Percentiles rank a stretch among this genome's conserved stretches.
Evolutionary conservation across 352 stramenopile species (phyloP).

Genomic region (Thalassiosira ordinaria): DNA sequence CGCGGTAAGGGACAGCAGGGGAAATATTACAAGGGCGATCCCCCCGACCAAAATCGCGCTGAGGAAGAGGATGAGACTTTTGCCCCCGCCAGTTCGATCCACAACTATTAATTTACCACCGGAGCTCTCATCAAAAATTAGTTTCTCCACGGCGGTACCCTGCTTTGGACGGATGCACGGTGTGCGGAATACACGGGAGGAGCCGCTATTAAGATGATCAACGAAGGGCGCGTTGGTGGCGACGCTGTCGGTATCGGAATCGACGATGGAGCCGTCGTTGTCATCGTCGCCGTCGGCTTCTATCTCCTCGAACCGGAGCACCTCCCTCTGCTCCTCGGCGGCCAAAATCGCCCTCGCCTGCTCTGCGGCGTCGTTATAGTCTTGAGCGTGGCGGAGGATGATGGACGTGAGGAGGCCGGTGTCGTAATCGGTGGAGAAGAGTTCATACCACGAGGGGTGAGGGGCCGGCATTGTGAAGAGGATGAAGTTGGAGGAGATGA

Average conservation of each 20-base stretch:
- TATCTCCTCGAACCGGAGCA: not conserved
- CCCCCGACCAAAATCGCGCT: not conserved
- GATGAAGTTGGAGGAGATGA: not conserved
- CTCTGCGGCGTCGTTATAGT: not conserved
- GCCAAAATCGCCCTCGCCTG: not conserved
- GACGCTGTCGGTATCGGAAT: not conserved
- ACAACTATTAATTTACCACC: not conserved
- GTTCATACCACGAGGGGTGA: not conserved
- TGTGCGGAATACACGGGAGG: not conserved
- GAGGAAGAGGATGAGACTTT: constrained; percentile 6
- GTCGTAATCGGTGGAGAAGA: not conserved
- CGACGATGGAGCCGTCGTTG: not conserved
- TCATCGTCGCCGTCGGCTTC: not conserved
- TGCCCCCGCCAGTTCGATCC: not conserved
- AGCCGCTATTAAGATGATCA: not conserved
- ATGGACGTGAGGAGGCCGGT: not conserved
- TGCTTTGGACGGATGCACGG: not conserved
- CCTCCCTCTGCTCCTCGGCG: not conserved
- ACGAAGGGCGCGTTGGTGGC: not conserved
- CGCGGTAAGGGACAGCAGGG: constrained; percentile 8
- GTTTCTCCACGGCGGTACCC: not conserved
- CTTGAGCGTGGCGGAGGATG: not conserved
- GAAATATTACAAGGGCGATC: constrained; percentile 1
- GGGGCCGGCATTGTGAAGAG: not conserved
- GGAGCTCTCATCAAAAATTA: not conserved